Conservation (phyloP, 2,329 filamentous ascomycete species). For the Exserohilum rostratum region DNA sequence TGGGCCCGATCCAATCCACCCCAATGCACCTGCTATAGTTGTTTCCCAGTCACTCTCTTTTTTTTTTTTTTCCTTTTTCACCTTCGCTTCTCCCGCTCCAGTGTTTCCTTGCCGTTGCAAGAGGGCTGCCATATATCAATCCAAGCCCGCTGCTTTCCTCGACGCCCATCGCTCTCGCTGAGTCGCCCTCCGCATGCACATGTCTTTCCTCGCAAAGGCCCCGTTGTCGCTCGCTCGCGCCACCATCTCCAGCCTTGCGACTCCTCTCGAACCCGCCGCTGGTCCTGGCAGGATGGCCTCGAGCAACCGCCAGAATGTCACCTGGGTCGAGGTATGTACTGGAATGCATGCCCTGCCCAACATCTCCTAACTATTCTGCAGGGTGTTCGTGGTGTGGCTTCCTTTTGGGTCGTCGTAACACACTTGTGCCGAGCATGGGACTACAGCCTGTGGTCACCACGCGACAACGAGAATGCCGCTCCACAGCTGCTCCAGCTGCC, state of each 20-base stretch:
- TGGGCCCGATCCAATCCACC: constrained; percentile 16
- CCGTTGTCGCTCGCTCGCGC: constrained; percentile 34
- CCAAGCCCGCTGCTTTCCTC: constrained; percentile 12
- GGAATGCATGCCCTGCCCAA: neutral
- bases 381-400: constrained; percentile 61
- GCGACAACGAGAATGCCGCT: constrained; percentile 50
- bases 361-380: constrained; percentile 27
- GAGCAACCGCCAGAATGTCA: constrained; percentile 47
- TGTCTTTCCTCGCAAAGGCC: constrained; percentile 36
- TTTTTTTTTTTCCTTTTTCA: constrained; percentile 9
- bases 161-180: constrained; percentile 14
- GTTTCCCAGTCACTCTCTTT: constrained; percentile 26
- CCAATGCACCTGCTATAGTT: constrained; percentile 35
- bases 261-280: constrained; percentile 16
- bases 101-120: constrained; percentile 8
- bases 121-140: constrained; percentile 8
- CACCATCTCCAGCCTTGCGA: constrained; percentile 26
- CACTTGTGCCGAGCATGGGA: constrained; percentile 60
- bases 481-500: constrained; percentile 58
- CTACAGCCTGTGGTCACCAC: constrained; percentile 58
- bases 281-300: constrained; percentile 30
- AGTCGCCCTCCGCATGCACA: constrained; percentile 27
- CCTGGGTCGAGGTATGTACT: constrained; percentile 49
- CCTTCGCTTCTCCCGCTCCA: constrained; percentile 1
- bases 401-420: constrained; percentile 60